Evolutionary conservation across 2,329 filamentous ascomycete species (phyloP).

Genomic region (Penicillium brevicompactum): DNA sequence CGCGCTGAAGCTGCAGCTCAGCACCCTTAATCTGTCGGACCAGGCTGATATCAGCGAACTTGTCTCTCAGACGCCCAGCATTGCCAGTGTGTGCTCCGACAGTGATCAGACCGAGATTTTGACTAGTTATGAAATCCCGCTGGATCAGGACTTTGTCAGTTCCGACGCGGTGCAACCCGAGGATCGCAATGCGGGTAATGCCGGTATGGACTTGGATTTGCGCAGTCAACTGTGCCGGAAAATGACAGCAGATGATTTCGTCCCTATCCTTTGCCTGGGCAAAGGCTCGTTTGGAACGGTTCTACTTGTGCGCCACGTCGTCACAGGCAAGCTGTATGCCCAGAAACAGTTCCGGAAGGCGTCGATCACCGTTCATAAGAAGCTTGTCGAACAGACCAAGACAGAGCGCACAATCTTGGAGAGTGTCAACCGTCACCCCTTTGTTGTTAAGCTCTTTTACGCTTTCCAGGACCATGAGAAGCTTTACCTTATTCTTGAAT

Average conservation of each 20-base stretch:
- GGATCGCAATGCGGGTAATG: constrained; percentile 35
- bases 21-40: constrained; percentile 70
- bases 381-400: constrained; percentile 94
- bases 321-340: constrained; percentile 86
- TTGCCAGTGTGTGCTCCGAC: constrained; percentile 62
- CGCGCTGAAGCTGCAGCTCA: constrained; percentile 77
- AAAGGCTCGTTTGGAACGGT: constrained; percentile 97
- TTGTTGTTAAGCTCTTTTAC: constrained; percentile 97
- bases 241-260: constrained; percentile 90
- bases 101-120: constrained; percentile 69
- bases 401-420: constrained; percentile 94
- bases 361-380: constrained; percentile 91
- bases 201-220: constrained; percentile 56
- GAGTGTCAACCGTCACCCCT: constrained; percentile 93
- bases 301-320: constrained; percentile 83
- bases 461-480: constrained; percentile 98
- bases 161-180: constrained; percentile 47
- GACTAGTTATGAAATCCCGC: constrained; percentile 80
- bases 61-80: constrained; percentile 53
- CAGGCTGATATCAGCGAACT: constrained; percentile 55
- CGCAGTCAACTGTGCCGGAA: constrained; percentile 65
- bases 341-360: constrained; percentile 99
- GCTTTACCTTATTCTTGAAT: constrained; percentile 95
- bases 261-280: constrained; percentile 85
- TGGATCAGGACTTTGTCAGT: constrained; percentile 84